A percentile compares a stretch with the other conserved stretches of the same genome.
Evolutionary conservation across 495 filamentous ascomycete species (phyloP).

Genomic region (Ramalina peruviana): DNA sequence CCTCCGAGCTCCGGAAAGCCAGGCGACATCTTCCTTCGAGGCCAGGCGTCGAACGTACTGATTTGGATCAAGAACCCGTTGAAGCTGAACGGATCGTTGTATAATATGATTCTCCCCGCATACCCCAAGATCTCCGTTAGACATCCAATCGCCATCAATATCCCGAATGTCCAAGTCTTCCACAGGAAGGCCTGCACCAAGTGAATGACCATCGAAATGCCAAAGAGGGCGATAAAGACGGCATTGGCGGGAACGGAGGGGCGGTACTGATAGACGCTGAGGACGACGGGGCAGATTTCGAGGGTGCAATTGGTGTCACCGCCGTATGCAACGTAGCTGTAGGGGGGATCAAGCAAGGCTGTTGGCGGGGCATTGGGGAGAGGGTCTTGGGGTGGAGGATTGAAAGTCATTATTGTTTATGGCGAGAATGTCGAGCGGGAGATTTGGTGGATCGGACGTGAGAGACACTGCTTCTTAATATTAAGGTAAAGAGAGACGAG

Average conservation of each 20-base stretch:
- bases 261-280: slow-evolving; percentile 29
- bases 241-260: slow-evolving; percentile 28
- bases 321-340: slow-evolving; percentile 26
- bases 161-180: slow-evolving; percentile 20
- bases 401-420: no score
- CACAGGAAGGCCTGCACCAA: slow-evolving; percentile 25
- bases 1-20: not conserved
- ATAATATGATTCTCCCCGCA: slow-evolving; percentile 30
- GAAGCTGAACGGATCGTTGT: slow-evolving; percentile 34
- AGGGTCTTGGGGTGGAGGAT: not conserved
- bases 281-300: slow-evolving; percentile 6
- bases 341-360: slow-evolving; percentile 6
- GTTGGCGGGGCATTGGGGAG: not conserved
- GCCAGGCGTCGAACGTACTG: slow-evolving; percentile 13
- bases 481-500: no score
- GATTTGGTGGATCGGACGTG: no score
- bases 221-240: slow-evolving; percentile 31
- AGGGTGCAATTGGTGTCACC: slow-evolving; percentile 18
- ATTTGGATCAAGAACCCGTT: slow-evolving; percentile 37
- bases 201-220: slow-evolving; percentile 17
- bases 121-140: slow-evolving; percentile 34
- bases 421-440: no score
- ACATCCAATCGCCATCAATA: slow-evolving; percentile 19
- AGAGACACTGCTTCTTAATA: no score
- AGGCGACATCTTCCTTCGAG: not conserved